Evolutionary conservation across 306 rosid species (phyloP), one percentile per base, ranked within the genome.

Genomic region (Trifolium pratense): DNA sequence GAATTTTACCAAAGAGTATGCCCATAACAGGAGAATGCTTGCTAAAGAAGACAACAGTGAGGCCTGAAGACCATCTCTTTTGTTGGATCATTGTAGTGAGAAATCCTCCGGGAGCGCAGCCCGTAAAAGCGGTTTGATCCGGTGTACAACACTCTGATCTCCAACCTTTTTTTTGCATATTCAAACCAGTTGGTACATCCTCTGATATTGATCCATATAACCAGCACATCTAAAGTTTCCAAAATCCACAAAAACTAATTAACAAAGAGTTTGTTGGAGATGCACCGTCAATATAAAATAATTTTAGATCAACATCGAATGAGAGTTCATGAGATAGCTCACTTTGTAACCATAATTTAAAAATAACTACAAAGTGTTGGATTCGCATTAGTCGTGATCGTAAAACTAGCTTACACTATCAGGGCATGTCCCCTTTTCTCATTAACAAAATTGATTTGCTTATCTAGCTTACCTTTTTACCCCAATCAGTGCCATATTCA

Each of bases 61-160:
- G 80, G 15, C 98, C 93, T 0, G 86, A 77, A 6, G 77, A 81
- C 96, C 89, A 89, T 75, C 97, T 90, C 71, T 89, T 93, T 36
- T 79, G 86, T 75, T 93, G 97, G 51, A 70, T 68, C 82, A 88
- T 57, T 31, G 89, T 45, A 15, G 72, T 13, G 39, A 89, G 88
- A 4, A 86, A 90, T 10, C 88, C 80, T 0, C 70, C 18, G 0
- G 96, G 96, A 5, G 87, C 87, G 40, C 86, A 80, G 0, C 98
- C 98, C 0, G 68, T 46, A 72, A 93, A 91, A 4, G 86, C 89
- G 0, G 59, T 80, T 25, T 85, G 89, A 46, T 81, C 77, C 0
- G 93, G 87, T 1, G 71, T 53, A 6, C 78, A 78, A 9, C 58
- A 0, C 7, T 75, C 85, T 1, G 97, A 88, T 73, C 78, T 87